phyloP scores from a whole-genome alignment of 1,284 basidiomycete species.

The Neolentinus lepideus region DNA sequence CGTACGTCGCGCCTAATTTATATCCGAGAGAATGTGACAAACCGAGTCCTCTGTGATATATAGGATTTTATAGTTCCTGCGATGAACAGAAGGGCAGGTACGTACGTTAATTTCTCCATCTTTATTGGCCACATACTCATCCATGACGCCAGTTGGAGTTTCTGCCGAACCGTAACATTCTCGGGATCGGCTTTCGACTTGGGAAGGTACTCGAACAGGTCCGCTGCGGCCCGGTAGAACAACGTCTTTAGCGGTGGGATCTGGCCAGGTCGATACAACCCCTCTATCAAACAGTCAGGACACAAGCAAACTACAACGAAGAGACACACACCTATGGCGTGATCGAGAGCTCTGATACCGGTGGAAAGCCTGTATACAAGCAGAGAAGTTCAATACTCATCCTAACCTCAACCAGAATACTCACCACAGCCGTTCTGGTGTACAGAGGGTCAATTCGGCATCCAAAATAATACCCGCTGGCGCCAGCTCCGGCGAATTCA shows the following conservation, averaged over 20 bases:
- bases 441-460: constrained; percentile 65
- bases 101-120: constrained; percentile 45
- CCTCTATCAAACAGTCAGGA: constrained; percentile 34
- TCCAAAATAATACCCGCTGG: constrained; percentile 74
- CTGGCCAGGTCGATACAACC: constrained; percentile 54
- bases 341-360: constrained; percentile 72
- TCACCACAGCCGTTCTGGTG: constrained; percentile 71
- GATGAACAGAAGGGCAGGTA: neutral
- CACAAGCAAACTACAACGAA: too few relatives aligned
- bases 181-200: constrained; percentile 51
- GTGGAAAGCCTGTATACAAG: constrained; percentile 57
- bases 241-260: constrained; percentile 58
- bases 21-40: constrained; percentile 73
- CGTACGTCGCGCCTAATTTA: constrained; percentile 68
- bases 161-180: constrained; percentile 57
- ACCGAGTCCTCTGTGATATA: constrained; percentile 51
- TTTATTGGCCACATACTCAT: constrained; percentile 71
- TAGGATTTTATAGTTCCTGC: neutral
- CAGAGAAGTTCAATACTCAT: neutral
- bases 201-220: constrained; percentile 71
- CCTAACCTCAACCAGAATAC: constrained; percentile 9
- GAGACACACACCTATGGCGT: constrained; percentile 52
- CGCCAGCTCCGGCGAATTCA: constrained; percentile 45
- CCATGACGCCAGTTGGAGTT: constrained; percentile 71
- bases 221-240: constrained; percentile 57